Conservation (phyloP, 768 basidiomycete species). For the Amanita polypyramis region DNA sequence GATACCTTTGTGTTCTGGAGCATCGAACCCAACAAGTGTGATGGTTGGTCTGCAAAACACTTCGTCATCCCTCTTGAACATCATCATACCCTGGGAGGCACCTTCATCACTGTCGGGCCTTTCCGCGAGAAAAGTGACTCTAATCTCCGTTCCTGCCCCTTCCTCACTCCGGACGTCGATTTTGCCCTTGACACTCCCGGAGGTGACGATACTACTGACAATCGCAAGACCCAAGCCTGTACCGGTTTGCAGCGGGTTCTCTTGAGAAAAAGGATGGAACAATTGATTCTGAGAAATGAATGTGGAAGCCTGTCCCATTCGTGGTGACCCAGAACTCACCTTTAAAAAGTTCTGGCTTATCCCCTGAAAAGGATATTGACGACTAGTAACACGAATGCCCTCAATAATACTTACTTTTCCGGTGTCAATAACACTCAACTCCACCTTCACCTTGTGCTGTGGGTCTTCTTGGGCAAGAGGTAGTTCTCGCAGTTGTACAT, state of each 20-base stretch:
- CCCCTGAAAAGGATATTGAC: constrained; percentile 33
- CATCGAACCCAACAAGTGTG: constrained; percentile 65
- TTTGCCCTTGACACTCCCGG: constrained; percentile 79
- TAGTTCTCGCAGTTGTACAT: constrained; percentile 71
- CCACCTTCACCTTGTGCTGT: constrained; percentile 58
- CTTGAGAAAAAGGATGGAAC: constrained; percentile 96
- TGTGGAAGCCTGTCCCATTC: neutral
- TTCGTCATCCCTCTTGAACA: constrained; percentile 32
- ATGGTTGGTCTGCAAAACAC: constrained; percentile 32
- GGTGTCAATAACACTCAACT: constrained; percentile 79
- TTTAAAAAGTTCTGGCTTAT: constrained; percentile 91
- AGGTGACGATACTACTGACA: constrained; percentile 85
- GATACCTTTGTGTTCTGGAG: constrained; percentile 45
- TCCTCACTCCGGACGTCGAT: constrained; percentile 93
- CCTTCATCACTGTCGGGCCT: constrained; percentile 24
- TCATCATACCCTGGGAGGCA: constrained; percentile 30
- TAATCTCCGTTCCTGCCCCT: constrained; percentile 85
- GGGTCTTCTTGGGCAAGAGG: constrained; percentile 43
- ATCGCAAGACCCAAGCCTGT: constrained; percentile 93
- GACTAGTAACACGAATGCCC: neutral
- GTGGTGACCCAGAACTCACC: constrained; percentile 25
- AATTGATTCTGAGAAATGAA: constrained; percentile 62
- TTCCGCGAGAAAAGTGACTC: constrained; percentile 74
- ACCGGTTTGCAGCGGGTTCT: constrained; percentile 87
- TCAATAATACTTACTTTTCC: constrained; percentile 53